Percentiles rank a stretch among this genome's conserved stretches.
Evolutionary conservation across 257 asterid species (phyloP).

Genomic region (Solanum paucissectum): DNA sequence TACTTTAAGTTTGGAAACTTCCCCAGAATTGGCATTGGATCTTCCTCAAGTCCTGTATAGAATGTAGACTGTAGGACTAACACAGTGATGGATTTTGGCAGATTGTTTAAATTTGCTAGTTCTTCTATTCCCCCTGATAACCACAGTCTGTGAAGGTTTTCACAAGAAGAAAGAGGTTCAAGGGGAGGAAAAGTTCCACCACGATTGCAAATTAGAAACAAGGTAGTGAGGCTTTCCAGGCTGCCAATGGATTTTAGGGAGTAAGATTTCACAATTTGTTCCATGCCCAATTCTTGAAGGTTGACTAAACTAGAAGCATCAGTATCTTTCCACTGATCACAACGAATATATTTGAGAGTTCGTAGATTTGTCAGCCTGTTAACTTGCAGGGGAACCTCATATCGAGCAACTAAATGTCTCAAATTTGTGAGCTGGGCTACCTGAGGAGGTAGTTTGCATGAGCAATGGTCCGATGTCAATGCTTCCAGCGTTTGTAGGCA

Average conservation of each 20-base stretch:
- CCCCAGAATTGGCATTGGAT: too few species aligned
- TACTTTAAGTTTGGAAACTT: too few species aligned
- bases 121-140: not conserved
- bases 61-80: not conserved
- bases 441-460: not conserved
- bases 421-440: not conserved
- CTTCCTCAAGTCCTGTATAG: not conserved
- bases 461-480: not conserved
- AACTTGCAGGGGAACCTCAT: not conserved
- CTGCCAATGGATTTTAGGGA: not conserved
- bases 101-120: not conserved
- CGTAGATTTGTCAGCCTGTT: not conserved
- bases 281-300: not conserved
- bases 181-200: not conserved
- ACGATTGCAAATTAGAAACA: not conserved
- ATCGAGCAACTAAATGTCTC: not conserved
- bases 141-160: not conserved
- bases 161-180: not conserved
- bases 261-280: not conserved
- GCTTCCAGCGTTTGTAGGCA: not conserved
- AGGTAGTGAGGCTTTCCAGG: not conserved
- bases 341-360: not conserved
- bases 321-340: not conserved
- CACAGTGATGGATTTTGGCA: not conserved
- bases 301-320: not conserved